These are phyloP conservation scores for Caulochytrium protostelioides DNA, from an alignment of 371 early-diverging fungal species.

Conservation along the genomic window DNA sequence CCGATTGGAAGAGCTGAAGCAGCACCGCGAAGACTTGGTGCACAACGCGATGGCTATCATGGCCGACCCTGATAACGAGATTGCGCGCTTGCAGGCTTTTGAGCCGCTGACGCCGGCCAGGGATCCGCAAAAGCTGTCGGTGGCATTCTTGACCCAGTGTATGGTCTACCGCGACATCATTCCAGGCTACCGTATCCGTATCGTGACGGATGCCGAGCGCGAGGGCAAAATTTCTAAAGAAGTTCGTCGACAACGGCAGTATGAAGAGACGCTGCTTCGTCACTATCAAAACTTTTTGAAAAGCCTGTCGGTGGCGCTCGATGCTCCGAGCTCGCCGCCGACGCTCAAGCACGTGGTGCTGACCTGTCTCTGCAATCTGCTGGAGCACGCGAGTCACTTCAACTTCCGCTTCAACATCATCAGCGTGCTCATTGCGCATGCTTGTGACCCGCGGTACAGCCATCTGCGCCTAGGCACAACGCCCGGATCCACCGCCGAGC, in stretches of 20 bases:
- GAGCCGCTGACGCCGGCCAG: too few relatives aligned
- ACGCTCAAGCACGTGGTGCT: too few relatives aligned
- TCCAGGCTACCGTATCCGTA: constrained; percentile 82
- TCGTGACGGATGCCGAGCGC: constrained; percentile 57
- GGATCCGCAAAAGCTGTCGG: too few relatives aligned
- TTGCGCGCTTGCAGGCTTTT: constrained; percentile 33
- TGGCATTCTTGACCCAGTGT: constrained; percentile 61
- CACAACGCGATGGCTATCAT: too few relatives aligned
- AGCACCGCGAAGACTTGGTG: too few relatives aligned
- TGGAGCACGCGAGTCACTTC: constrained; percentile 63
- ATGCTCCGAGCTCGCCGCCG: constrained; percentile 4
- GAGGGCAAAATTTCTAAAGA: constrained; percentile 57
- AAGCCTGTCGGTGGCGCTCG: too few relatives aligned
- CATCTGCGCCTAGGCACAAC: too few relatives aligned
- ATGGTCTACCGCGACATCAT: constrained; percentile 82
- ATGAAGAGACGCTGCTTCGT: constrained; percentile 53
- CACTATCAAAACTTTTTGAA: constrained; percentile 68
- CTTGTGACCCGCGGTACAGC: too few relatives aligned
- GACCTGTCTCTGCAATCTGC: constrained; percentile 49
- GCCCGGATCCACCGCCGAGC: too few relatives aligned
- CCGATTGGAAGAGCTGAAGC: too few relatives aligned
- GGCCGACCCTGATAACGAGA: constrained; percentile 2
- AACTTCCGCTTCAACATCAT: constrained; percentile 74
- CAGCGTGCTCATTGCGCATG: constrained; percentile 56
- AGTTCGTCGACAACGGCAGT: constrained; percentile 59